These are phyloP conservation scores for Tolypocladium inflatum DNA, from an alignment of 2,329 filamentous ascomycete genomes.

Conservation along the genomic window DNA sequence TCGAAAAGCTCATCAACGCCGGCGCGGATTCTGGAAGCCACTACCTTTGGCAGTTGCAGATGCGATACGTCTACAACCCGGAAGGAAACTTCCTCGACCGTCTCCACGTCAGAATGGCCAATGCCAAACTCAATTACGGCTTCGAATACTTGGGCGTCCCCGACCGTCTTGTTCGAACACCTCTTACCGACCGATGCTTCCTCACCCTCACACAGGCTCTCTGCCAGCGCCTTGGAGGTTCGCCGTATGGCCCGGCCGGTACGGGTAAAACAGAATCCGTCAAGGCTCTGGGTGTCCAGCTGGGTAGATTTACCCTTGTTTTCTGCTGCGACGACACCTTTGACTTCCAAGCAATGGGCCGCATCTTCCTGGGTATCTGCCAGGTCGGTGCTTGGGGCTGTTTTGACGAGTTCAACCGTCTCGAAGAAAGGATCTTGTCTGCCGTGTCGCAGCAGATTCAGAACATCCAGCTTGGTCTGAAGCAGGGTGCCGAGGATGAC, in stretches of 20 bases:
- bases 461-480: slow-evolving; percentile 94
- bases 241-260: slow-evolving; percentile 92
- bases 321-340: slow-evolving; percentile 99
- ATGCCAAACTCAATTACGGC: slow-evolving; percentile 88
- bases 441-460: slow-evolving; percentile 99
- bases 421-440: slow-evolving; percentile 94
- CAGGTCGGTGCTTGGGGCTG: slow-evolving; percentile 99
- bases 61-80: slow-evolving; percentile 85
- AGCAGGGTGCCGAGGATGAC: slow-evolving; percentile 71
- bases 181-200: slow-evolving; percentile 96
- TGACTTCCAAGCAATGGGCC: slow-evolving; percentile 98
- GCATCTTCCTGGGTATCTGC: slow-evolving; percentile 98
- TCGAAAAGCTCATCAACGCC: slow-evolving; percentile 72
- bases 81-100: slow-evolving; percentile 76
- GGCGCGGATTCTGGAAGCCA: slow-evolving; percentile 69
- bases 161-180: slow-evolving; percentile 91
- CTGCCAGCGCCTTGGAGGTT: slow-evolving; percentile 89
- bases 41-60: slow-evolving; percentile 89
- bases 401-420: slow-evolving; percentile 99
- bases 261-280: slow-evolving; percentile 99
- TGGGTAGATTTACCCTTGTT: slow-evolving; percentile 94
- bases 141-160: slow-evolving; percentile 97
- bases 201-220: slow-evolving; percentile 93
- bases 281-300: slow-evolving; percentile 91
- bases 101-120: slow-evolving; percentile 90